Percentiles rank a stretch among this genome's conserved stretches.
Conservation (phyloP, 2,329 filamentous ascomycete genomes). For the Fusarium brevicatenulatum region DNA sequence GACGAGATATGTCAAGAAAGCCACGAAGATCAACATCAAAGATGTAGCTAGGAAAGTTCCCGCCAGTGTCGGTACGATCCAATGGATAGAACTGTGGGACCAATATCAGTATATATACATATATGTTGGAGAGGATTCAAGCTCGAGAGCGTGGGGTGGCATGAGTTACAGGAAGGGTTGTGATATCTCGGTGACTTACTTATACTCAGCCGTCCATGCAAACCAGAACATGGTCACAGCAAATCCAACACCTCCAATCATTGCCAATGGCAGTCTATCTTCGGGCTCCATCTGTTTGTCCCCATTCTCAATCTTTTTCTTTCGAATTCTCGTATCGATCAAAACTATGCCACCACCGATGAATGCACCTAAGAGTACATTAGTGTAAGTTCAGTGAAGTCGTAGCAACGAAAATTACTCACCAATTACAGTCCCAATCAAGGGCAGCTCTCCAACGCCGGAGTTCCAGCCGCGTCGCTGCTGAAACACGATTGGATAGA, state of each 20-base stretch:
- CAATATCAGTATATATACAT: not conserved
- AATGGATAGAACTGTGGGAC: constrained; percentile 21
- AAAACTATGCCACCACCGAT: constrained; percentile 29
- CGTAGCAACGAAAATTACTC: not conserved
- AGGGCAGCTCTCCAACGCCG: constrained; percentile 33
- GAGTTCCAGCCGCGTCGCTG: constrained; percentile 51
- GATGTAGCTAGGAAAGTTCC: constrained; percentile 30
- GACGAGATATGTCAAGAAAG: constrained; percentile 33
- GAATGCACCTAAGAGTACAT: constrained; percentile 14
- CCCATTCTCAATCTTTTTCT: constrained; percentile 13
- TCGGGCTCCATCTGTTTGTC: constrained; percentile 29
- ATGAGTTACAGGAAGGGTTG: too few species aligned
- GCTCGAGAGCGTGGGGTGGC: not conserved
- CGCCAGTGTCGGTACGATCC: constrained; percentile 33
- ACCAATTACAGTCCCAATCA: constrained; percentile 34
- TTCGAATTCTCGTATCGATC: constrained; percentile 25
- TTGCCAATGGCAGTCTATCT: constrained; percentile 32
- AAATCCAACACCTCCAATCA: constrained; percentile 32
- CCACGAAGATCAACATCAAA: constrained; percentile 37
- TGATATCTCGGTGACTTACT: not conserved
- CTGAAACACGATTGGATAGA: constrained; percentile 72
- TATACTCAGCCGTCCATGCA: constrained; percentile 34
- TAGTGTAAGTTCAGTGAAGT: not conserved
- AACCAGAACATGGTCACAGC: constrained; percentile 40
- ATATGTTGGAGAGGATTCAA: not conserved